These are phyloP conservation scores for Globisporangium paroecandrum DNA, from an alignment of 352 stramenopile species.

Conservation along the genomic window DNA sequence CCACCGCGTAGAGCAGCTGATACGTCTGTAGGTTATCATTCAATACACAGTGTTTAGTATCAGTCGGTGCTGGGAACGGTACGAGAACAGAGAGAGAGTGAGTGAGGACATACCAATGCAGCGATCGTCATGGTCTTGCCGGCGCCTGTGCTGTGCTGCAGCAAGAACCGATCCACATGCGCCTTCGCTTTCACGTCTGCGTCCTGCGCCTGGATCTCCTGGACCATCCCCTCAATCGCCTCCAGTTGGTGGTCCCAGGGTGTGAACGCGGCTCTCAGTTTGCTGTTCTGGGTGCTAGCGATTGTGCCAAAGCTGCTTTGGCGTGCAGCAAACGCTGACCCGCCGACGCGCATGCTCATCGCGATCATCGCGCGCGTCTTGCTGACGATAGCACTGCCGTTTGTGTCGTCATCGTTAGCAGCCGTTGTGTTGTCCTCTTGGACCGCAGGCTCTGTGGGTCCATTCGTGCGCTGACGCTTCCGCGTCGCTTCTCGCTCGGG, in stretches of 20 bases:
- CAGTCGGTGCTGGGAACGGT: neutral
- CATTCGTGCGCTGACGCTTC: conserved; percentile 23
- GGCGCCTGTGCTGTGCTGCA: conserved; percentile 81
- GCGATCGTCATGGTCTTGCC: conserved; percentile 82
- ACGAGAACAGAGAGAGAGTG: neutral
- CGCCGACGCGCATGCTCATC: conserved; percentile 61
- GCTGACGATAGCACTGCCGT: neutral
- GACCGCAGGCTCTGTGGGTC: neutral
- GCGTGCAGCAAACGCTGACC: conserved; percentile 16
- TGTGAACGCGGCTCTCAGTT: conserved; percentile 28
- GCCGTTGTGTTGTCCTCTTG: neutral
- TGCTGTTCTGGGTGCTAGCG: conserved; percentile 1
- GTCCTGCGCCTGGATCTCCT: conserved; percentile 30
- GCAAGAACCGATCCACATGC: conserved; percentile 41
- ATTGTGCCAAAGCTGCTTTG: conserved; percentile 13
- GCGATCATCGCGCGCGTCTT: conserved; percentile 26
- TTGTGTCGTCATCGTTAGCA: neutral
- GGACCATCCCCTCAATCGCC: conserved; percentile 52
- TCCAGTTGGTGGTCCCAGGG: conserved; percentile 67
- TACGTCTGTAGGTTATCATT: conserved; percentile 30
- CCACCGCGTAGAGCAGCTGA: conserved; percentile 59
- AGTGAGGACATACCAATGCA: conserved; percentile 32
- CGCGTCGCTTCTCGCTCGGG: conserved; percentile 8
- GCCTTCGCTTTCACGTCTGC: conserved; percentile 14
- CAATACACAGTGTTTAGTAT: neutral